These are phyloP conservation scores for Glaciozyma antarctica DNA, from an alignment of 768 basidiomycete genomes.

Conservation along the genomic window DNA sequence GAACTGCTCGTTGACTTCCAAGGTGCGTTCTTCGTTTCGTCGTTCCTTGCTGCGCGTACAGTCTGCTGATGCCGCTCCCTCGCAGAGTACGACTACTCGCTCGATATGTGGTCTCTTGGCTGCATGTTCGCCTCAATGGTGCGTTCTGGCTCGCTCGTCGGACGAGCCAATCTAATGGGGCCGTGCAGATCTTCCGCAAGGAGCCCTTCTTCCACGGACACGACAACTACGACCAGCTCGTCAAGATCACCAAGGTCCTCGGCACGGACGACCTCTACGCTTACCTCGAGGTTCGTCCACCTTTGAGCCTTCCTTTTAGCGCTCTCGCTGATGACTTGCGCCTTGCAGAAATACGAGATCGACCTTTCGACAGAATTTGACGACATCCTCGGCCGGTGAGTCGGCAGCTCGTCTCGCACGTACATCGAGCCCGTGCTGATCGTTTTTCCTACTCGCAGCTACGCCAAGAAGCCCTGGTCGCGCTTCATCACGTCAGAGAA, in stretches of 20 bases:
- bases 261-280: slow-evolving; percentile 90
- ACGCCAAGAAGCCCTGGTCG: slow-evolving; percentile 76
- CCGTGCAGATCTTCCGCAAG: slow-evolving; percentile 82
- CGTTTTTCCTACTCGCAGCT: slow-evolving; percentile 54
- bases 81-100: slow-evolving; percentile 82
- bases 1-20: slow-evolving; percentile 96
- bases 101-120: slow-evolving; percentile 98
- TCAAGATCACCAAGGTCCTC: slow-evolving; percentile 94
- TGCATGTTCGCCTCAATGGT: slow-evolving; percentile 99
- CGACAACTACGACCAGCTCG: slow-evolving; percentile 96
- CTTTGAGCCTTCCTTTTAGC: too few relatives aligned
- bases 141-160: slow-evolving; percentile 30
- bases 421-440: slow-evolving; percentile 12
- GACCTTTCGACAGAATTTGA: slow-evolving; percentile 61
- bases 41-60: neutral
- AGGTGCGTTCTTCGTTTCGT: slow-evolving; percentile 1
- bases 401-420: slow-evolving; percentile 5
- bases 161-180: neutral
- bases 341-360: slow-evolving; percentile 17
- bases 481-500: slow-evolving; percentile 92
- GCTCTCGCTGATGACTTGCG: neutral
- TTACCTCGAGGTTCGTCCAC: slow-evolving; percentile 63
- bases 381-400: slow-evolving; percentile 74
- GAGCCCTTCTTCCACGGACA: slow-evolving; percentile 99
- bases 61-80: neutral